Evolutionary conservation across 2,329 filamentous ascomycete species (phyloP).

Genomic region (Exophiala bonariae): DNA sequence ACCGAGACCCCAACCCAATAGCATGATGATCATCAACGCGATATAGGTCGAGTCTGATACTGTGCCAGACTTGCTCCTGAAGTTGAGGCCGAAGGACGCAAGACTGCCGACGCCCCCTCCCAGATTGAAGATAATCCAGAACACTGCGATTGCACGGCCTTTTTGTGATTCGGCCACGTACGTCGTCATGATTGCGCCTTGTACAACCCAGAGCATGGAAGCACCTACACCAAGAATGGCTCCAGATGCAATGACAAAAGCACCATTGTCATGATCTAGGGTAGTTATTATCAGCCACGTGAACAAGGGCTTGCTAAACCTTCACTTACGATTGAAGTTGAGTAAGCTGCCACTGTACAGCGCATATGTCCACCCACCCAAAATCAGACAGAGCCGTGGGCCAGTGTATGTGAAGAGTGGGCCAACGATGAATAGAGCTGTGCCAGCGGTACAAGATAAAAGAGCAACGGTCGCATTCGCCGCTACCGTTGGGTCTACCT

Average conservation of each 20-base stretch:
- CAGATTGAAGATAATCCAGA: conserved; percentile 94
- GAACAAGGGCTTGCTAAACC: too few relatives aligned
- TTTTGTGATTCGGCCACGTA: conserved; percentile 81
- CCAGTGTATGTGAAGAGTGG: conserved; percentile 41
- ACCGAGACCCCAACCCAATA: conserved; percentile 52
- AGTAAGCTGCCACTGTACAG: conserved; percentile 51
- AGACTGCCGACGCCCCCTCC: conserved; percentile 82
- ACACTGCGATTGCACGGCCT: conserved; percentile 84
- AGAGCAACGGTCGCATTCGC: conserved; percentile 18
- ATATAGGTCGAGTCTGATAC: conserved; percentile 67
- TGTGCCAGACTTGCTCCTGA: conserved; percentile 30
- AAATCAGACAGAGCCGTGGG: conserved; percentile 43
- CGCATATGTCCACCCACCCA: conserved; percentile 50
- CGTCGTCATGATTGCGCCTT: conserved; percentile 61
- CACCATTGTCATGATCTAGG: conserved; percentile 43
- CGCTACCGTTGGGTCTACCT: conserved; percentile 39
- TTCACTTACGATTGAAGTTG: conserved; percentile 46
- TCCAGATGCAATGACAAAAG: conserved; percentile 51
- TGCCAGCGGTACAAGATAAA: conserved; percentile 67
- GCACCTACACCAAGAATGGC: conserved; percentile 51
- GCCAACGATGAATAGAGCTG: conserved; percentile 62
- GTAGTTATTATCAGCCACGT: conserved; percentile 17
- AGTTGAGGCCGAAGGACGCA: conserved; percentile 51
- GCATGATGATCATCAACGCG: conserved; percentile 71
- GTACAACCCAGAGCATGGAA: conserved; percentile 52